phyloP scores from a whole-genome alignment of 108 stramenopile species.

The Cafeteria roenbergensis region DNA sequence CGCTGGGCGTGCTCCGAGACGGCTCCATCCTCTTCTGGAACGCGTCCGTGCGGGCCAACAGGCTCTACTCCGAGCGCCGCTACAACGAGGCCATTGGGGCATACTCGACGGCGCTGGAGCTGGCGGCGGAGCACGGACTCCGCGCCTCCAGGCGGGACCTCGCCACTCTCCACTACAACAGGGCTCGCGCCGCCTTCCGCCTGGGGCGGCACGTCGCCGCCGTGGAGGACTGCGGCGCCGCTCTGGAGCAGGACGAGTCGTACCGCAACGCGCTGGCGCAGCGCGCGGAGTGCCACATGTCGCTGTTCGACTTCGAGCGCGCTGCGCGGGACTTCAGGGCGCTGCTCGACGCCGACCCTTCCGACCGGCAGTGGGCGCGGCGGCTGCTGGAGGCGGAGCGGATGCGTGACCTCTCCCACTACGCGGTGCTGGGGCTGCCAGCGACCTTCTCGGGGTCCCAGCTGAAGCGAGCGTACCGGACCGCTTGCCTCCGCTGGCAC shows the following conservation, averaged over 20 bases:
- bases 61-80: not conserved
- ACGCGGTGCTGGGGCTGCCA: conserved; percentile 6
- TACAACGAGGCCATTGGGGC: not conserved
- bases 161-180: conserved; percentile 6
- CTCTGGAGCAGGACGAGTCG: not conserved
- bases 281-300: conserved; percentile 13
- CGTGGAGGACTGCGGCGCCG: not conserved
- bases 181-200: conserved; percentile 7
- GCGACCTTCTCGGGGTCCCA: not conserved
- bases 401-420: conserved; percentile 1
- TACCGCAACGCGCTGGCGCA: conserved; percentile 11
- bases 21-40: conserved; percentile 10
- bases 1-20: not conserved
- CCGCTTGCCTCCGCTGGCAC: conserved; percentile 27
- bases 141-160: conserved; percentile 2
- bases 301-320: conserved; percentile 2
- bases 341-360: not conserved
- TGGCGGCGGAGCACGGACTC: not conserved
- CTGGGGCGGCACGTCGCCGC: not conserved
- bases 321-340: conserved; percentile 1
- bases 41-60: conserved; percentile 8
- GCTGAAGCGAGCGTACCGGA: conserved; percentile 20
- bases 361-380: conserved; percentile 3
- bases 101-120: not conserved
- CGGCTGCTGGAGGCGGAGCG: not conserved